Evolutionary conservation across 2,329 filamentous ascomycete genomes (phyloP), one percentile per base, ranked within the genome.

Genomic region (Ophiostoma triangulosporum): DNA sequence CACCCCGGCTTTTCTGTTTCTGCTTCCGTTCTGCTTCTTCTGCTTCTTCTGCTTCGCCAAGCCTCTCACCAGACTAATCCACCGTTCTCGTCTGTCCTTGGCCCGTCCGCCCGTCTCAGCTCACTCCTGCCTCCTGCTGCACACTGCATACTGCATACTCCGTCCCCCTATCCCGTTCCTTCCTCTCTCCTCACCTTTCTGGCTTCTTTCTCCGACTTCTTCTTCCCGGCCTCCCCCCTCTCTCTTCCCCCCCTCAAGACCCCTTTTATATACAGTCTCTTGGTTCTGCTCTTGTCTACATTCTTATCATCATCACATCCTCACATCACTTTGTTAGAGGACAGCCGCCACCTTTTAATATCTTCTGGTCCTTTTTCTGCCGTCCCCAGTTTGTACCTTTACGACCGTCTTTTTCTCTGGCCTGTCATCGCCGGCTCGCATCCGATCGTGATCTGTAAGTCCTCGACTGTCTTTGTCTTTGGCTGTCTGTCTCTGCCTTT

Each of bases 361-460:
- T 45, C 24, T 2, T 27, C 40, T 7, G 12, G n/a, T n/a, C n/a
- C n/a, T 48, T 46, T 48, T 48, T 48, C 46, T 48, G 46, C 46
- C 46, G 46, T 32, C 46, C 33, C 46, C 46, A 48, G 32, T 48
- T 29, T 29, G 9, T 14, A 31, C 31, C 11, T 14, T 14, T 36
- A 17, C 17, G 9, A 32, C 27, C 46, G 17, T 33, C 17, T 43
- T 6, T 24, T 48, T 33, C n/a, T n/a, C n/a, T n/a, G n/a, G n/a
- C n/a, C n/a, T n/a, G 46, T 48, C 46, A 48, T 48, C 29, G 27
- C n/a, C 27, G 27, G 27, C 46, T 33, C 46, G 46, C 43, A 46
- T 46, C 43, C 43, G 43, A 46, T 46, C 43, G 43, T 46, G 43
- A 46, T n/a, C n/a, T 14, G 24, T 45, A 15, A 11, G 14, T n/a